Evolutionary conservation across 2,329 filamentous ascomycete species (phyloP), one percentile per base, ranked within the genome.

Genomic region (Epichloe typhina): DNA sequence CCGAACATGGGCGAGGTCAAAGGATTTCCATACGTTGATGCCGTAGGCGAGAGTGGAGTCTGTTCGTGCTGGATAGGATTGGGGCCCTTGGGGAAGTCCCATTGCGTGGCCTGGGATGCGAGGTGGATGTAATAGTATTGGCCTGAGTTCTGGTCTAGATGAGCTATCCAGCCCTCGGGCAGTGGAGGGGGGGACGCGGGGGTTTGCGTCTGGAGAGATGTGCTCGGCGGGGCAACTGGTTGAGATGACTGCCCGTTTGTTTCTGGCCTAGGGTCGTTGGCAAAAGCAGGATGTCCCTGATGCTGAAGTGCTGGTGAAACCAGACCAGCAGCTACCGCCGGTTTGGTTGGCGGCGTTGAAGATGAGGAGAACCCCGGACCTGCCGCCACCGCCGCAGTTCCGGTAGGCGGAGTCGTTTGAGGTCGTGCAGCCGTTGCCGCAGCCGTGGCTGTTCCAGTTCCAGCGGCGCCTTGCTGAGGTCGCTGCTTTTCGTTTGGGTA

Each of bases 61-160:
- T 86, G 78, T 53, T 94, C 89, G 56, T 95, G 79, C 55, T 88
- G 86, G 50, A 96, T 75, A 1, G 91, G 91, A 23, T 88, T 95
- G 0, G 90, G 90, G 0, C 91, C 91, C 69, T 96, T 97, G 31
- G 93, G 93, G 58, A 97, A 97, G 62, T 98, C 93, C 93, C 93
- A 98, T 64, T 98, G 93, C 0, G 93, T 98, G 3, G 90, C 88
- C 64, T 97, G 93, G 0, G 88, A 90, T 1, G 90, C 86, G 33
- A 98, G 76, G 65, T 98, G 93, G 53, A 98, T 98, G 62, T 98
- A 98, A 67, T 98, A 98, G 68, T 97, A 98, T 63, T 97, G 91
- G 1, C 93, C 93, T 2, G 91, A 97, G 63, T 86, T 95, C 57
- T 88, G 86, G 64, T 98, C 93, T 4, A 97, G 75, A 65, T 97